Base-by-base conservation (phyloP, 2,329 filamentous ascomycete genomes). In the Claviceps pusilla region DNA sequence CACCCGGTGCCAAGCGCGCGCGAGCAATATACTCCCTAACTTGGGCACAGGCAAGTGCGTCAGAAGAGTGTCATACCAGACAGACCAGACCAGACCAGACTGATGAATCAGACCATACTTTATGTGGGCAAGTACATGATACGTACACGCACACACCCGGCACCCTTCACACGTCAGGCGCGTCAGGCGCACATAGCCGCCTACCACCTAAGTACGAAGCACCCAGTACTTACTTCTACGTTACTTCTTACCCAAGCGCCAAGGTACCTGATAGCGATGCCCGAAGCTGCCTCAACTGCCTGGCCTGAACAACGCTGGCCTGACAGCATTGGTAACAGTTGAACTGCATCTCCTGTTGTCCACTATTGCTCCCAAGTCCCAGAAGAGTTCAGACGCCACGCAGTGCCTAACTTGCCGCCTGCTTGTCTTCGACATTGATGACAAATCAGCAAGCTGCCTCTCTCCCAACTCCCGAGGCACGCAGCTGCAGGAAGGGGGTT, bases 401-500 rank as follows among this genome's bases (percentile, higher is more conserved):
- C 42, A 50, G 35, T 46, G 54, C 54, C 54, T 42, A 48, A 55
- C 28, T 31, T 33, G 37, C 16, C n/a, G 49, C 31, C 47, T 45
- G 35, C 45, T 48, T 11, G 14, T 47, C 29, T 29, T 29, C 12
- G 16, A 12, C 4, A 35, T 47, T 54, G 51, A 47, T 53, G 54
- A 53, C 54, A 50, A 55, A 53, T 48, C 11, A 39, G 7, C 9
- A 14, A n/a, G 46, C 37, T 54, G 43, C 42, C 41, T 14, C 24
- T 11, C 31, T 39, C 9, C 42, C 42, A 35, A 19, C 35, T 16
- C 29, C n/a, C 12, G 3, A 41, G 19, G n/a, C 33, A 28, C 33
- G 24, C 12, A 28, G 39, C 16, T 33, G n/a, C 39, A 29, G 3
- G 16, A 31, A 46, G 10, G 24, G 28, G 43, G 10, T 24, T 24